Percentiles rank a stretch among this genome's conserved stretches.
Evolutionary conservation across 495 filamentous ascomycete genomes (phyloP).

Genomic region (Podospora tetraspora): DNA sequence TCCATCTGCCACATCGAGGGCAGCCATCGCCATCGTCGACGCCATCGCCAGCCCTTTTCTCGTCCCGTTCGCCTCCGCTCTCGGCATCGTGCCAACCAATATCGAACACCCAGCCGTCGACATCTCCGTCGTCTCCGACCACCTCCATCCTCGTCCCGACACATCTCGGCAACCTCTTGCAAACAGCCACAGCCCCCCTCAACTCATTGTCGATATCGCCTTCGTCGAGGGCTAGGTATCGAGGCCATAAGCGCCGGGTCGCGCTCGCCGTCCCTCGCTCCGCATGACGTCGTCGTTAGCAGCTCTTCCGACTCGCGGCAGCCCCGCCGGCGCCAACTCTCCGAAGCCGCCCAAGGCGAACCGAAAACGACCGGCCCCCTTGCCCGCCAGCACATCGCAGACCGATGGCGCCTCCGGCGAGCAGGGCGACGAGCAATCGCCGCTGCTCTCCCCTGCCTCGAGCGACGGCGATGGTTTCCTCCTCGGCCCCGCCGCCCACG

Average conservation of each 20-base stretch:
- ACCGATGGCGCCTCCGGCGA: slow-evolving; percentile 14
- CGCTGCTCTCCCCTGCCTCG: slow-evolving; percentile 46
- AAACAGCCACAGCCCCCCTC: no score
- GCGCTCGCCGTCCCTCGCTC: background rate
- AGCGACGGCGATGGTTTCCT: slow-evolving; percentile 40
- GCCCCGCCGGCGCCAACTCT: slow-evolving; percentile 23
- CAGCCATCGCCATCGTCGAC: background rate
- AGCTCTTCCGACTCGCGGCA: slow-evolving; percentile 23
- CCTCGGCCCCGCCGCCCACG: slow-evolving; percentile 29
- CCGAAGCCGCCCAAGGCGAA: slow-evolving; percentile 11
- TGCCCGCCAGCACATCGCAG: slow-evolving; percentile 5
- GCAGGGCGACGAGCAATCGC: slow-evolving; percentile 49
- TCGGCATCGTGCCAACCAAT: background rate
- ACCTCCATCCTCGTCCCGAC: background rate
- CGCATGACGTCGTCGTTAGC: slow-evolving; percentile 38
- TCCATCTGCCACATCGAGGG: slow-evolving; percentile 8
- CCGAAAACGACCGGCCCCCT: slow-evolving; percentile 12
- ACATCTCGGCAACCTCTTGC: background rate
- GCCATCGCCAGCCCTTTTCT: background rate
- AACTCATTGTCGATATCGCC: background rate
- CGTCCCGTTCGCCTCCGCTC: background rate
- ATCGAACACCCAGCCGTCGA: background rate
- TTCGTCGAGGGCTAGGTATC: background rate
- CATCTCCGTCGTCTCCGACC: background rate
- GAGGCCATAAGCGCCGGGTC: slow-evolving; percentile 11